Base-by-base conservation (phyloP, 768 basidiomycete genomes). In the Calocybe gangraenosa region DNA sequence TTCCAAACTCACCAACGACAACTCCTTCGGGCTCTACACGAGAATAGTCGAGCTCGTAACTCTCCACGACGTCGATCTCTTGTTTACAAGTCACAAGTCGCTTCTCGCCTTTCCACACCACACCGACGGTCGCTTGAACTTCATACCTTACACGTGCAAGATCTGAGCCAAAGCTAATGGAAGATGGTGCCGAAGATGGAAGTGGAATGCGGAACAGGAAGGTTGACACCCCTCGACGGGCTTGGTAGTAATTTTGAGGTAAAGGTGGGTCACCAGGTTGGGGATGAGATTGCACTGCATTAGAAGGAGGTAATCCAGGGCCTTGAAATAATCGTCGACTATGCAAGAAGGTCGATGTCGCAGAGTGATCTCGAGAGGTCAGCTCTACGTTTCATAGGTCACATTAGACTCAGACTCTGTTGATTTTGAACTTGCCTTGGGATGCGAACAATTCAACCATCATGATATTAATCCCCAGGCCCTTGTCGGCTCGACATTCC, bases 131-230 rank as follows among this genome's bases (percentile, higher is more conserved):
- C 0, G 84, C 87, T 11, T 79, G 74, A 18, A 89, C 67, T 60
- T 90, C 84, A 57, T 92, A 92, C 35, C 73, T 70, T 6, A 90
- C 76, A 32, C 68, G 70, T 0, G 87, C 90, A 1, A 87, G 69
- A 2, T 81, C 82, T 3, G 75, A 71, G 9, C 82, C 85, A 49
- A 92, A 90, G 47, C 67, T 70, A 46, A 90, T 81, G 0, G 87
- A 79, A 0, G 84, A 75, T 0, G 89, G 89, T 0, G 81, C 80
- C 0, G 81, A 72, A 5, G 65, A 49, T 2, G 87, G 88, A 3
- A 90, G 53, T 7, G 83, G 84, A 39, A 92, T 76, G n/a, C 75
- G 78, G 62, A 91, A 92, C 40, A 88, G 72, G 65, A 92, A 92
- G 0, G 84, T 86, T 0, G 87, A 86, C 28, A 73, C 68, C 0